A percentile compares a stretch with the other conserved stretches of the same genome.
phyloP scores from a whole-genome alignment of 257 asterid species.

The Voacanga thouarsii region DNA sequence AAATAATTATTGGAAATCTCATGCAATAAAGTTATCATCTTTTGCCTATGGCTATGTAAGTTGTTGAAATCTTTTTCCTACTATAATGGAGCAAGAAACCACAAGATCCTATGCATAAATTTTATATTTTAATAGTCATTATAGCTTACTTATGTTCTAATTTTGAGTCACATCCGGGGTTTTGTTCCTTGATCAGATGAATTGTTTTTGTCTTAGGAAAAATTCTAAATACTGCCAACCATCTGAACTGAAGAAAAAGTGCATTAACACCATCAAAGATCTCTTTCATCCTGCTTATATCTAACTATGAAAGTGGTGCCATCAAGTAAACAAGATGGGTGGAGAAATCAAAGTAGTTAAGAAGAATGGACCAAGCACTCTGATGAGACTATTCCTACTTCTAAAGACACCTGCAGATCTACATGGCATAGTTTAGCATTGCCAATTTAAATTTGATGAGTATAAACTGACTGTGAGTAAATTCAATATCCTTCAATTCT shows the following conservation, averaged over 20 bases:
- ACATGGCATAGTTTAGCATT: conserved; percentile 36
- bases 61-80: too few relatives aligned
- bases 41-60: too few relatives aligned
- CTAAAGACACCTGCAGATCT: conserved; percentile 47
- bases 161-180: not conserved
- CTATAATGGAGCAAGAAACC: not conserved
- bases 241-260: not conserved
- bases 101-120: not conserved
- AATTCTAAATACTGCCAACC: not conserved
- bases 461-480: conserved; percentile 59
- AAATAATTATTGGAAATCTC: too few relatives aligned
- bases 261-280: not conserved
- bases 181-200: not conserved
- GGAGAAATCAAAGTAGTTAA: conserved; percentile 87
- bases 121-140: not conserved
- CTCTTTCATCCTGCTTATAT: not conserved
- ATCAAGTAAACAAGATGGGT: conserved; percentile 86
- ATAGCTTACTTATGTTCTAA: not conserved
- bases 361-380: conserved; percentile 75
- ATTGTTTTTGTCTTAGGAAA: not conserved
- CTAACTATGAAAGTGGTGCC: conserved; percentile 15
- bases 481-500: conserved; percentile 6
- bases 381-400: conserved; percentile 65
- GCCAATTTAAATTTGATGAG: conserved; percentile 45
- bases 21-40: too few relatives aligned